These are phyloP conservation scores for Tetrapyrgos nigripes DNA, from an alignment of 1,284 basidiomycete species.

Conservation along the genomic window DNA sequence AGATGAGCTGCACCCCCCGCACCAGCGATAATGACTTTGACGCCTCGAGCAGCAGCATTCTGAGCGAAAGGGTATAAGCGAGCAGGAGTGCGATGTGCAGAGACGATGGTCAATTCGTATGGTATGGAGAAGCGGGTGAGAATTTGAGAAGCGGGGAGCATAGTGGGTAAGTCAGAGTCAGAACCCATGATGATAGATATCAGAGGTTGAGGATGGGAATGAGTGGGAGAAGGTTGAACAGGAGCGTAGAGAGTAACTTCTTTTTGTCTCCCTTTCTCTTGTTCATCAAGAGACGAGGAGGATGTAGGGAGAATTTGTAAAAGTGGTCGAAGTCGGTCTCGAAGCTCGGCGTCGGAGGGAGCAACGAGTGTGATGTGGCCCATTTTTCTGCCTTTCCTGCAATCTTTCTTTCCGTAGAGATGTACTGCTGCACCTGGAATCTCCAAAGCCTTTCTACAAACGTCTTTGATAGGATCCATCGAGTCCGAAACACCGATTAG, in stretches of 20 bases:
- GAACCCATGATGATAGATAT: conserved; percentile 99
- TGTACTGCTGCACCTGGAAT: conserved; percentile 87
- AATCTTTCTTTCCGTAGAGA: conserved; percentile 93
- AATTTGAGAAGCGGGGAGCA: conserved; percentile 89
- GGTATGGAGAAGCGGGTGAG: conserved; percentile 90
- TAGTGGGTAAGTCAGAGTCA: conserved; percentile 95
- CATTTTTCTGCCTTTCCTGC: conserved; percentile 95
- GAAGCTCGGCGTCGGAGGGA: conserved; percentile 80
- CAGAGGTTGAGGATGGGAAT: conserved; percentile 76
- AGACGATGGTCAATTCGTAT: conserved; percentile 96
- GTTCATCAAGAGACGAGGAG: conserved; percentile 23
- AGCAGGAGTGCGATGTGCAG: conserved; percentile 94
- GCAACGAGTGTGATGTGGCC: conserved; percentile 96
- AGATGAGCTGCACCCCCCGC: conserved; percentile 98
- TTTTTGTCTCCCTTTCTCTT: conserved; percentile 21
- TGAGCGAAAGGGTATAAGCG: conserved; percentile 87
- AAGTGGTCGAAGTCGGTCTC: conserved; percentile 72
- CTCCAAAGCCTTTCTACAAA: conserved; percentile 61
- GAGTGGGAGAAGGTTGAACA: conserved; percentile 42
- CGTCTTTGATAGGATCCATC: conserved; percentile 65
- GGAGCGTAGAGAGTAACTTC: conserved; percentile 69
- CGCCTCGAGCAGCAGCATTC: conserved; percentile 77
- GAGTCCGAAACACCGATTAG: conserved; percentile 82
- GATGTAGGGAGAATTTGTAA: conserved; percentile 66
- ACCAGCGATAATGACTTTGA: conserved; percentile 89